These are phyloP conservation scores for Metarhizium robertsii DNA, from an alignment of 2,329 filamentous ascomycete species.

Conservation along the genomic window DNA sequence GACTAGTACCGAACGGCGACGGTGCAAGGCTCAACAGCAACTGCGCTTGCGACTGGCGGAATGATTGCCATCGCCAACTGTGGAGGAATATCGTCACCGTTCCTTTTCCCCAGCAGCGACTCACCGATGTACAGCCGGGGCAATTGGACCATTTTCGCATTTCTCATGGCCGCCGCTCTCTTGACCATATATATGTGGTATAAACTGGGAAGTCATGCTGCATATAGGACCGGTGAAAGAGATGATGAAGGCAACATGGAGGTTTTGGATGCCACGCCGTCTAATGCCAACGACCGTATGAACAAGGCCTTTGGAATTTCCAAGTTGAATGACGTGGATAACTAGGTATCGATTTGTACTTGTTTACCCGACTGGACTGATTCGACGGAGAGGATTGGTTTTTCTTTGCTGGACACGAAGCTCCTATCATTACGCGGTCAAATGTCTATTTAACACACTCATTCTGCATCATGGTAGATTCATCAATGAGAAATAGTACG, in stretches of 20 bases:
- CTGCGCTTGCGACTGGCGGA: slow-evolving; percentile 22
- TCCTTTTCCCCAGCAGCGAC: slow-evolving; percentile 21
- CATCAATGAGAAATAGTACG: no score
- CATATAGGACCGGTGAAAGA: slow-evolving; percentile 16
- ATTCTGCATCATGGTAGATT: no score
- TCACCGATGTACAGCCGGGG: slow-evolving; percentile 23
- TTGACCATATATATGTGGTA: slow-evolving; percentile 21
- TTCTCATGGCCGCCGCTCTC: slow-evolving; percentile 15
- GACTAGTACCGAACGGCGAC: slow-evolving; percentile 22
- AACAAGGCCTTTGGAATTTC: slow-evolving; percentile 11
- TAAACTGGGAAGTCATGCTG: slow-evolving; percentile 21
- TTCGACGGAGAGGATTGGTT: background rate
- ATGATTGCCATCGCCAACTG: slow-evolving; percentile 25
- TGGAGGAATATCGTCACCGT: slow-evolving; percentile 23
- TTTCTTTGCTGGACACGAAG: no score
- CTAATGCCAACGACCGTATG: slow-evolving; percentile 10
- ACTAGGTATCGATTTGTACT: background rate
- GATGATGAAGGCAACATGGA: slow-evolving; percentile 13
- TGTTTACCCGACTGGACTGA: background rate
- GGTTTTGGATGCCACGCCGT: slow-evolving; percentile 12
- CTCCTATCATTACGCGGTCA: no score
- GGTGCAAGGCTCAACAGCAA: slow-evolving; percentile 21
- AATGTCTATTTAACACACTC: no score
- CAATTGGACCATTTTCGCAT: slow-evolving; percentile 24
- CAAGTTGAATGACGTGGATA: slow-evolving; percentile 7